Base-by-base conservation (phyloP, 495 filamentous ascomycete genomes). In the Hypoxylon subgilvum region DNA sequence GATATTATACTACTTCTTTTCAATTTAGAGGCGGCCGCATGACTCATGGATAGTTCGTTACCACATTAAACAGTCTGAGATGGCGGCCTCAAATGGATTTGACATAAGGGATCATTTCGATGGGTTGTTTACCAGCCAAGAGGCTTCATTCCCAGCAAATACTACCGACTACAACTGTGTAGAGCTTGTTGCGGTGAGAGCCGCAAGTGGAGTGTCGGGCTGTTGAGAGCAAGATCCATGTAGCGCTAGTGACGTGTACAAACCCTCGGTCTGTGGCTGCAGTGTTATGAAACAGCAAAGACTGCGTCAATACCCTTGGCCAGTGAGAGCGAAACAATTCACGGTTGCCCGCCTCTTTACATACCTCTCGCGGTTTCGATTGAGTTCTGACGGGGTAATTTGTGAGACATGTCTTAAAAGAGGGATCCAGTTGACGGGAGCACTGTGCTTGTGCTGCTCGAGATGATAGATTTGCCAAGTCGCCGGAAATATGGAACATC, bases 161-260 rank as follows among this genome's bases (percentile, higher is more conserved):
- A 47, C 52, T 17, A 42, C 28, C 53, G 53, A 49, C 34, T 47
- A 47, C 52, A n/a, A 42, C 28, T 57, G 53, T 48, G 27, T 47
- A 54, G 48, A 41, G 49, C 49, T 57, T 58, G 30, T 64, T 63
- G 60, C 61, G 61, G 61, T 64, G 61, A 64, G 61, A 57, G 53
- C 60, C 47, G 38, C 53, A 63, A 52, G 16, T 41, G 18, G 34
- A 13, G n/a, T n/a, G n/a, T n/a, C 18, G 35, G 46, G 31, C 41
- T 53, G 49, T 52, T 45, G 41, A 35, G 43, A 35, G 21, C 16
- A 23, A 4, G 23, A 9, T 38, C 61, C 44, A 49, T 53, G 34
- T 48, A n/a, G 39, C 13, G 32, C 22, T 39, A 27, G 54, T 64
- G 54, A 64, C 54, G 61, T 64, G 61, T 53, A 45, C 42, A 27